Evolutionary conservation across 352 stramenopile genomes (phyloP).

Genomic region (Halophytophthora batemanensis): DNA sequence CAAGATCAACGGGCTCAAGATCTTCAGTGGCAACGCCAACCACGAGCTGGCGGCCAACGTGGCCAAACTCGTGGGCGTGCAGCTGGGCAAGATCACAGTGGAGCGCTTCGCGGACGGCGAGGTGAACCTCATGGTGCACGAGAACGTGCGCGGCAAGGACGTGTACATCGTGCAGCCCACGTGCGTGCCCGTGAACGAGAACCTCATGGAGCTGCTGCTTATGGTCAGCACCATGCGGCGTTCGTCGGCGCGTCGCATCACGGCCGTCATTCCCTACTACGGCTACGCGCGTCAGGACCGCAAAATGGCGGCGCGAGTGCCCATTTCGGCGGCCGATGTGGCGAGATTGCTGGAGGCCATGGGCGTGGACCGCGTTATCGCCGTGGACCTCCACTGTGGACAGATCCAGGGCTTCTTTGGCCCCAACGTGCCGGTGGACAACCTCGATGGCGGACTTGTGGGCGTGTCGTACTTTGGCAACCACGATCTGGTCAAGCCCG

Average conservation of each 20-base stretch:
- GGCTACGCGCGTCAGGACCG: slow-evolving; percentile 90
- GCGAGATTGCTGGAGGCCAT: slow-evolving; percentile 84
- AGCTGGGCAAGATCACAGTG: slow-evolving; percentile 98
- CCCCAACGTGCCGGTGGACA: slow-evolving; percentile 98
- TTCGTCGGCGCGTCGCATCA: slow-evolving; percentile 98
- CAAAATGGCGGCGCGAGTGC: slow-evolving; percentile 94
- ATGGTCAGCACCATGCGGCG: slow-evolving; percentile 98
- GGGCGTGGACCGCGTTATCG: slow-evolving; percentile 86
- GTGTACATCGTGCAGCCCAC: slow-evolving; percentile 99
- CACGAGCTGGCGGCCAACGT: slow-evolving; percentile 96
- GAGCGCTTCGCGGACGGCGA: slow-evolving; percentile 99
- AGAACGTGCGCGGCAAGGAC: slow-evolving; percentile 99
- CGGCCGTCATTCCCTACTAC: slow-evolving; percentile 97
- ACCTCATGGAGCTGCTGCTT: slow-evolving; percentile 99
- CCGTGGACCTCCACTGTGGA: slow-evolving; percentile 84
- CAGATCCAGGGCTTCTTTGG: slow-evolving; percentile 98
- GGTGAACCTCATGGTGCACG: slow-evolving; percentile 99
- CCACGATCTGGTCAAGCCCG: slow-evolving; percentile 98
- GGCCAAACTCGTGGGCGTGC: slow-evolving; percentile 95
- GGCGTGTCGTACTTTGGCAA: slow-evolving; percentile 93
- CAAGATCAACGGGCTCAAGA: slow-evolving; percentile 93
- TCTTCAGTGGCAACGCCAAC: slow-evolving; percentile 99
- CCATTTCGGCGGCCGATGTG: slow-evolving; percentile 95
- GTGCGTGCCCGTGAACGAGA: slow-evolving; percentile 99
- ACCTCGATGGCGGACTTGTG: slow-evolving; percentile 95